Evolutionary conservation across 768 basidiomycete species (phyloP).

Genomic region (Sporobolomyces pararoseus): DNA sequence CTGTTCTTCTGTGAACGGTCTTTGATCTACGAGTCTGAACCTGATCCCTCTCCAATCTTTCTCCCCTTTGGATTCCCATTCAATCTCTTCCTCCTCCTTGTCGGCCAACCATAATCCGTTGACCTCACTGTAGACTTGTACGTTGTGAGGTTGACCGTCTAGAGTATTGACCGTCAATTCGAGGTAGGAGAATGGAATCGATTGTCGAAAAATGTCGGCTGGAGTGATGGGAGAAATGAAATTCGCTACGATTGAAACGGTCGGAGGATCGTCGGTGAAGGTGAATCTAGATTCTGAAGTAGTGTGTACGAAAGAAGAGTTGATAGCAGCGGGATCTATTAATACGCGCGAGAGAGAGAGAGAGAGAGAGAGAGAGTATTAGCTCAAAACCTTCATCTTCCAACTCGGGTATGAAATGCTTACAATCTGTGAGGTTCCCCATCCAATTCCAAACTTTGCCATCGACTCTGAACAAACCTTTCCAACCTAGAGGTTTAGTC

Average conservation of each 20-base stretch:
- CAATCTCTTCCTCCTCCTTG: constrained; percentile 29
- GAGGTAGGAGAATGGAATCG: constrained; percentile 42
- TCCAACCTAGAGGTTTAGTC: constrained; percentile 30
- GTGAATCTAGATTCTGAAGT: constrained; percentile 18
- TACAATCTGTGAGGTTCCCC: constrained; percentile 34
- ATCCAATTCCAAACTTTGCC: constrained; percentile 29
- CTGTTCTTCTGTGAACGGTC: constrained; percentile 23
- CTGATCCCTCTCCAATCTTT: constrained; percentile 13
- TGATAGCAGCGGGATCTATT: constrained; percentile 20
- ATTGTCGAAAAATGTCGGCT: constrained; percentile 39
- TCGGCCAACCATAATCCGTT: constrained; percentile 32
- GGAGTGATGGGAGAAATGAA: constrained; percentile 41
- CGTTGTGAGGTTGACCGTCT: constrained; percentile 18
- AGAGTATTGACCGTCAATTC: constrained; percentile 21
- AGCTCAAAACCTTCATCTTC: too few relatives aligned
- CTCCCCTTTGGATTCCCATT: constrained; percentile 14
- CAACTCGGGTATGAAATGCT: not conserved
- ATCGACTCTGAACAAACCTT: constrained; percentile 26
- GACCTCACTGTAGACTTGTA: constrained; percentile 36
- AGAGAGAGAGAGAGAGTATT: too few relatives aligned
- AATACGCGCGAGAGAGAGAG: too few relatives aligned
- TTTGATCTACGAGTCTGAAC: constrained; percentile 16
- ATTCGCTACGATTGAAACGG: constrained; percentile 48
- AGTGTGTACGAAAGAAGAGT: constrained; percentile 2
- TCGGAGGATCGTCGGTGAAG: constrained; percentile 22